Base-by-base conservation (phyloP, 2,329 filamentous ascomycete species). In the Bisporella sp. region DNA sequence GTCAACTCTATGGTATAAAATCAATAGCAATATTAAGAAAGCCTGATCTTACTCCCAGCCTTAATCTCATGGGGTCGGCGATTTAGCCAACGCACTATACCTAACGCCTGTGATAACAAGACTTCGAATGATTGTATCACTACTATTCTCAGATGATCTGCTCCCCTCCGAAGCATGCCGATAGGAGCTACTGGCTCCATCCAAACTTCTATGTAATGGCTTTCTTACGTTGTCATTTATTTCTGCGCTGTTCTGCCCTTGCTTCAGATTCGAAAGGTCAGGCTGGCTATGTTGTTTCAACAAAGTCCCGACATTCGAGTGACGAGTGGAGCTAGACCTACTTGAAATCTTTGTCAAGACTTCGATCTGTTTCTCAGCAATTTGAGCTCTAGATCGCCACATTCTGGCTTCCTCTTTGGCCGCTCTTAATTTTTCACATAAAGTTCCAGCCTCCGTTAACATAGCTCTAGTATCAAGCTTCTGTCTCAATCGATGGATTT, bases 341-440 rank as follows among this genome's bases (percentile, higher is more conserved):
- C 47, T 51, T 6, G 55, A 54, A 31, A 54, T 47, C 31, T 52
- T 28, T 13, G 54, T 54, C 6, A 62, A 44, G 4, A 73, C 69
- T 4, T 70, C 68, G 13, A 82, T 61, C 45, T 74, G 70, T 53
- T 66, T 70, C 66, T 85, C 80, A 0, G 79, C 79, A 4, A 71
- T 68, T 58, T 79, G 72, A 0, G 81, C 81, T 32, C 78, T 69
- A 32, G 69, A 70, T 54, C 70, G 75, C 81, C 81, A 85, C 54
- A 66, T 70, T 31, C 66, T 59, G 33, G 68, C 61, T 44, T 78
- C 74, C 33, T 66, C 62, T 46, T 69, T 70, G 4, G 69, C 63
- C 21, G 67, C 64, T 21, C 72, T 64, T 42, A 83, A 59, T 55
- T 77, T 69, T 55, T 78, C 73, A 48, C 71, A 72, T 48, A 81